Percentiles rank a stretch among this genome's conserved stretches.
phyloP scores from a whole-genome alignment of 306 rosid genomes.

The Myrica gale region DNA sequence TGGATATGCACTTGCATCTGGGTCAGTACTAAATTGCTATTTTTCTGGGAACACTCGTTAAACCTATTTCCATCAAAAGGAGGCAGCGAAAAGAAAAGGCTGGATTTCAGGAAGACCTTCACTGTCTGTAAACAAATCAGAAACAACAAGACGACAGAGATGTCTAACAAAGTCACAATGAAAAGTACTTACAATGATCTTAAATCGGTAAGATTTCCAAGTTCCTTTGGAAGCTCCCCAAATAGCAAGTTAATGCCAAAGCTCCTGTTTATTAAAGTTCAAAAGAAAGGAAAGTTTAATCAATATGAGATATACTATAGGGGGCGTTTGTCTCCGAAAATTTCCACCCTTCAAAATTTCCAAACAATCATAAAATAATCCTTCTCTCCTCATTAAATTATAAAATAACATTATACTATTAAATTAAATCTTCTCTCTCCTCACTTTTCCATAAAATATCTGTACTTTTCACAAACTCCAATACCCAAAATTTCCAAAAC shows the following conservation, averaged over 20 bases:
- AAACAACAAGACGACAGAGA: background rate
- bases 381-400: too few relatives aligned
- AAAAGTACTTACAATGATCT: slow-evolving; percentile 41
- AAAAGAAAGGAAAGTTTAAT: slow-evolving; percentile 3
- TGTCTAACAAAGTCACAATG: background rate
- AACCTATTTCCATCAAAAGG: background rate
- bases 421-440: too few relatives aligned
- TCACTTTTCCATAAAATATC: too few relatives aligned
- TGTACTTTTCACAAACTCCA: too few relatives aligned
- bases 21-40: background rate
- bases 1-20: background rate
- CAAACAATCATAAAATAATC: too few relatives aligned
- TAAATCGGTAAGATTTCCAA: slow-evolving; percentile 56
- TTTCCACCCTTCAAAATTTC: too few relatives aligned
- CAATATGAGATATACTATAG: background rate
- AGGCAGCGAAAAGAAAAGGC: background rate
- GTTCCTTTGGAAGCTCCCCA: slow-evolving; percentile 72
- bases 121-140: background rate
- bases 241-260: slow-evolving; percentile 63
- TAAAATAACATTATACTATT: too few relatives aligned
- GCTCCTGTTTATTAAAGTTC: slow-evolving; percentile 31
- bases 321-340: too few relatives aligned
- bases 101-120: background rate
- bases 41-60: background rate
- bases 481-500: too few relatives aligned